Evolutionary conservation across 495 filamentous ascomycete genomes (phyloP), one percentile per base, ranked within the genome.

Genomic region (Niebla homalea): DNA sequence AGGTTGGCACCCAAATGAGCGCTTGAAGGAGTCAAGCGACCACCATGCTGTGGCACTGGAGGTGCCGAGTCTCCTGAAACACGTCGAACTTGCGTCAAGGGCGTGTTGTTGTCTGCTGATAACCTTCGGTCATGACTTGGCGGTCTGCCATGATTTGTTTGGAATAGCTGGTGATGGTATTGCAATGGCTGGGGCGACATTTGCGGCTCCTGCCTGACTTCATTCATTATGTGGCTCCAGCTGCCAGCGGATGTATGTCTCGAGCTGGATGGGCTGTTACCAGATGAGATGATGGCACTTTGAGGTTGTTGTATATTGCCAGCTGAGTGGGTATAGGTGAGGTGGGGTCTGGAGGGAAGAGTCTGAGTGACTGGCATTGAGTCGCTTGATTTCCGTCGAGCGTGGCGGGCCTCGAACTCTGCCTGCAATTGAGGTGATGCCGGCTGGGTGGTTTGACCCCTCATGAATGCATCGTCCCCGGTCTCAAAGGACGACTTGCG

Each of bases 81-180:
- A 4, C 45, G 45, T n/a, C 45, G 20, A 8, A 18, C 32, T 5
- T 35, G 23, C 6, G 32, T 36, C 12, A 6, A 14, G 6, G 50
- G 42, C 11, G 40, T 20, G 8, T 43, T 37, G 43, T 38, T 39
- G 16, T 43, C 43, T 36, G 21, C 43, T 11, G 48, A 43, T 12
- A 21, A 50, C 29, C 29, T 38, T 19, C 40, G 23, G 14, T 23
- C 52, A 26, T 40, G 43, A 39, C 43, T 32, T 26, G 46, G 53
- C 37, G 40, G 41, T n/a, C 50, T 58, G n/a, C 50, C 43, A 14
- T 58, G 44, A 6, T 50, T 51, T 26, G 59, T 57, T 14, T 59
- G 52, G 35, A 69, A 65, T 15, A 67, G 66, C 23, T 70, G 68
- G 43, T 77, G 75, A 49, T 73, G 68, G 50, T 79, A 77, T 15